Evolutionary conservation across 1,139 yeast species (phyloP).

Genomic region (Zhuliangozyma parablackwelliae): DNA sequence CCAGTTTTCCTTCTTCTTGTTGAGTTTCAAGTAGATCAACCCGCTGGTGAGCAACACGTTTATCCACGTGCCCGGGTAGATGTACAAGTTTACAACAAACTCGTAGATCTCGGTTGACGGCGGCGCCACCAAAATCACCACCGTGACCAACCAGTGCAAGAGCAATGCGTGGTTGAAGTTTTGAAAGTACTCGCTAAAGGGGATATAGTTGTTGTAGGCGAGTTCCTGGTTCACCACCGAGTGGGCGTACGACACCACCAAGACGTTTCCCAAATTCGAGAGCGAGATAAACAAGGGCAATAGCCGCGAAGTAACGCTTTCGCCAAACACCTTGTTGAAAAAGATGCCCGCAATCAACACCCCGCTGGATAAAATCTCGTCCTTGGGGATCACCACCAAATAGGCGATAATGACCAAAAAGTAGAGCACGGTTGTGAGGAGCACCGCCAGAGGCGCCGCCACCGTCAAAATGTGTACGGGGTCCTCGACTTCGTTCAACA

Average conservation of each 20-base stretch:
- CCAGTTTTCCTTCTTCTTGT: slow-evolving; percentile 30
- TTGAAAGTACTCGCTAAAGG: slow-evolving; percentile 56
- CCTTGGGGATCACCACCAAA: slow-evolving; percentile 70
- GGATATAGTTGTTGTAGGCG: slow-evolving; percentile 68
- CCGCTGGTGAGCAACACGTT: slow-evolving; percentile 41
- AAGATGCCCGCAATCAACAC: slow-evolving; percentile 71
- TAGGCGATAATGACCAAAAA: slow-evolving; percentile 69
- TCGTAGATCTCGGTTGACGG: slow-evolving; percentile 47
- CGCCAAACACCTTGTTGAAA: slow-evolving; percentile 71
- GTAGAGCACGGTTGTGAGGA: slow-evolving; percentile 56
- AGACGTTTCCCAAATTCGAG: slow-evolving; percentile 73
- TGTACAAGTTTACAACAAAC: slow-evolving; percentile 44
- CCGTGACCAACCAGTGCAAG: slow-evolving; percentile 48
- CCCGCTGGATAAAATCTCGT: slow-evolving; percentile 56
- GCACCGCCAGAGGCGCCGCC: slow-evolving; percentile 70
- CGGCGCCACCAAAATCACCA: slow-evolving; percentile 39
- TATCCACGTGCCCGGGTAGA: slow-evolving; percentile 52
- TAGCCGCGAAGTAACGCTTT: slow-evolving; percentile 53
- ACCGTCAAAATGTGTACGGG: slow-evolving; percentile 65
- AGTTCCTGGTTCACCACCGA: slow-evolving; percentile 73
- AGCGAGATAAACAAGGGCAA: slow-evolving; percentile 71
- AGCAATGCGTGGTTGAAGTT: slow-evolving; percentile 43
- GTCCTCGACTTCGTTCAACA: slow-evolving; percentile 39
- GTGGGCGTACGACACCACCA: slow-evolving; percentile 75
- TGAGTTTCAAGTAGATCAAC: slow-evolving; percentile 34